Evolutionary conservation across 805 yeast genomes (phyloP).

Genomic region (Ogataea sp.): DNA sequence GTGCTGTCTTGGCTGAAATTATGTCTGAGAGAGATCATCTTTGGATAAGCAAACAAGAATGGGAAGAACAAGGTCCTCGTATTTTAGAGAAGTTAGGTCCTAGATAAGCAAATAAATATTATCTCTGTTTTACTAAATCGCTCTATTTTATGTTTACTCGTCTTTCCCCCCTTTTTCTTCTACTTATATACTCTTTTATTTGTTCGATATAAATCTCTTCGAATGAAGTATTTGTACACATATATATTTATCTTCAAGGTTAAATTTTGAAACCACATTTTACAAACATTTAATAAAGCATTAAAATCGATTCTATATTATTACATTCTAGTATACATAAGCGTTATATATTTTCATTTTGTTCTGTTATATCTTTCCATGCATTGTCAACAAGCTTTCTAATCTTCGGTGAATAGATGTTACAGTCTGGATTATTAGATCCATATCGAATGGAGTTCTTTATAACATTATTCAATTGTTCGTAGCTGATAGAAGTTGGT

Average conservation of each 20-base stretch:
- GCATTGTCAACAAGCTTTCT: constrained; percentile 47
- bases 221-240: no score
- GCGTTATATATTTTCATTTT: constrained; percentile 7
- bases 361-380: constrained; percentile 41
- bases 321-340: no score
- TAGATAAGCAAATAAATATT: constrained; percentile 35
- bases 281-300: no score
- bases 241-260: no score
- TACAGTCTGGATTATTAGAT: constrained; percentile 26
- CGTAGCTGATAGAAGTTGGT: constrained; percentile 66
- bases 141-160: neutral
- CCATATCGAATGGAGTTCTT: constrained; percentile 77
- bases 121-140: neutral
- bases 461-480: constrained; percentile 61
- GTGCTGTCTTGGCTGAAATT: constrained; percentile 94
- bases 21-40: constrained; percentile 98
- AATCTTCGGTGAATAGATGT: constrained; percentile 27
- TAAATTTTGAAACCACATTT: no score
- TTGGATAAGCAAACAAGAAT: constrained; percentile 95
- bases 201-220: neutral
- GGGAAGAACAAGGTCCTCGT: constrained; percentile 95
- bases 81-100: constrained; percentile 87
- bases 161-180: neutral
- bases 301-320: no score
- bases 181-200: neutral